These are phyloP conservation scores for Ophiostoma montium DNA, from an alignment of 2,329 filamentous ascomycete genomes.

Conservation along the genomic window DNA sequence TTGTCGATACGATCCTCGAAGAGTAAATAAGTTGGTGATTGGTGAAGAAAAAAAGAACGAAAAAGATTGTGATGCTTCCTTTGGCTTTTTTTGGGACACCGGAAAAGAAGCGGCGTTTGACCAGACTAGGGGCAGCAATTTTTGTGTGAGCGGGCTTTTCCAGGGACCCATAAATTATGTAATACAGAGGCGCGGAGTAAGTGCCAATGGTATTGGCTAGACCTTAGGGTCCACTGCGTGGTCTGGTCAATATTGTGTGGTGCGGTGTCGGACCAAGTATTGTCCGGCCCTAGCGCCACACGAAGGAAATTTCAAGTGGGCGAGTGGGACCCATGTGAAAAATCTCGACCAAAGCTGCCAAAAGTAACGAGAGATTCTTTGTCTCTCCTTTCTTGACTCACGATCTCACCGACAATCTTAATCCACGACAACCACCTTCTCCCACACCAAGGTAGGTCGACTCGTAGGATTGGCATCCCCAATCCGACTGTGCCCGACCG, in stretches of 20 bases:
- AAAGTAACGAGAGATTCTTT: constrained; percentile 1
- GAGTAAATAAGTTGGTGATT: constrained; percentile 26
- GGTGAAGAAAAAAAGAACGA: constrained; percentile 4
- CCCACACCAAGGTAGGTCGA: constrained; percentile 9
- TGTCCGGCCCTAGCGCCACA: constrained; percentile 10
- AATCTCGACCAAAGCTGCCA: background rate
- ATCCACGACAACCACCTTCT: constrained; percentile 8
- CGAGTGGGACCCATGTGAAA: background rate
- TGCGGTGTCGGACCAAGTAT: constrained; percentile 6
- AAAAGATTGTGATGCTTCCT: constrained; percentile 4
- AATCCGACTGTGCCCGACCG: constrained; percentile 9
- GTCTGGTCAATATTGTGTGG: constrained; percentile 4
- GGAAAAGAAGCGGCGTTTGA: constrained; percentile 1
- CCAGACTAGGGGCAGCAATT: background rate
- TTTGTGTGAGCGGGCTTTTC: constrained; percentile 11
- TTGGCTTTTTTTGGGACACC: background rate
- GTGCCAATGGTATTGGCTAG: background rate
- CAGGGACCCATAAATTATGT: constrained; percentile 1
- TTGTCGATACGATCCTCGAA: constrained; percentile 56
- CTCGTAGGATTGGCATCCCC: background rate
- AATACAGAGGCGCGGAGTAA: background rate
- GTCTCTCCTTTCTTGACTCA: background rate
- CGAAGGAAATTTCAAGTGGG: constrained; percentile 8
- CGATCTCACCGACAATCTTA: background rate
- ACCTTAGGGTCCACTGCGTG: constrained; percentile 12